phyloP scores from a whole-genome alignment of 1,284 basidiomycete genomes.

The Ganoderma meredithae region DNA sequence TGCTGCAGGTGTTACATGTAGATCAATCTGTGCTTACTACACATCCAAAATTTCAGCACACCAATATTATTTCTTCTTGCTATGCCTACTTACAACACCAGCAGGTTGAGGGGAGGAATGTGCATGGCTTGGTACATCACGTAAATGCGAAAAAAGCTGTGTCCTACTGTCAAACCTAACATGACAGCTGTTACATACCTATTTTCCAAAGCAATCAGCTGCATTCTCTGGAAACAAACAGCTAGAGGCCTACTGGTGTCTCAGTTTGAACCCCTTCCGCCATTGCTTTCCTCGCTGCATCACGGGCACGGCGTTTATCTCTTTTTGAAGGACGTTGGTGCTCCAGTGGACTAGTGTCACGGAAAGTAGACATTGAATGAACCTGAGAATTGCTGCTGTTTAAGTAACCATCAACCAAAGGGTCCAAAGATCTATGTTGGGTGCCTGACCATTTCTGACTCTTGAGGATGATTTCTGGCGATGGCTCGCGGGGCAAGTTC shows the following conservation, averaged over 20 bases:
- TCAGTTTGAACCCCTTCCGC: constrained; percentile 46
- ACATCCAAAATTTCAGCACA: too few species aligned
- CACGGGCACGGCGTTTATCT: constrained; percentile 81
- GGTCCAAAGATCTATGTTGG: constrained; percentile 6
- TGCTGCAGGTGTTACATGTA: too few species aligned
- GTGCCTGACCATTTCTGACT: constrained; percentile 25
- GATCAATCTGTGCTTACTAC: too few species aligned
- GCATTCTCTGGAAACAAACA: neutral
- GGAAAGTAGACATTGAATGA: neutral
- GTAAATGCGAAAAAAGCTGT: constrained; percentile 83
- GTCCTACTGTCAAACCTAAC: constrained; percentile 75
- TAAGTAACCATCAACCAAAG: neutral
- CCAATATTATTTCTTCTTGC: neutral
- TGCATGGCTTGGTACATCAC: constrained; percentile 74
- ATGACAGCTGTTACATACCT: constrained; percentile 80
- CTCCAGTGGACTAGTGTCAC: neutral
- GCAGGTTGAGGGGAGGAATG: constrained; percentile 44
- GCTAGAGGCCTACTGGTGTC: constrained; percentile 30
- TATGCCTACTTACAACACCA: neutral
- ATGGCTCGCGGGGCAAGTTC: constrained; percentile 34
- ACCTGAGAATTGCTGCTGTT: neutral
- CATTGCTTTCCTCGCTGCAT: constrained; percentile 74
- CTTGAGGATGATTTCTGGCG: constrained; percentile 35
- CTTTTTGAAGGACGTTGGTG: constrained; percentile 71
- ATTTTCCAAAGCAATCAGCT: constrained; percentile 8